Percentiles rank a stretch among this genome's conserved stretches.
These are phyloP conservation scores for Penicillium thymicola DNA, from an alignment of 2,329 filamentous ascomycete species.

Conservation along the genomic window DNA sequence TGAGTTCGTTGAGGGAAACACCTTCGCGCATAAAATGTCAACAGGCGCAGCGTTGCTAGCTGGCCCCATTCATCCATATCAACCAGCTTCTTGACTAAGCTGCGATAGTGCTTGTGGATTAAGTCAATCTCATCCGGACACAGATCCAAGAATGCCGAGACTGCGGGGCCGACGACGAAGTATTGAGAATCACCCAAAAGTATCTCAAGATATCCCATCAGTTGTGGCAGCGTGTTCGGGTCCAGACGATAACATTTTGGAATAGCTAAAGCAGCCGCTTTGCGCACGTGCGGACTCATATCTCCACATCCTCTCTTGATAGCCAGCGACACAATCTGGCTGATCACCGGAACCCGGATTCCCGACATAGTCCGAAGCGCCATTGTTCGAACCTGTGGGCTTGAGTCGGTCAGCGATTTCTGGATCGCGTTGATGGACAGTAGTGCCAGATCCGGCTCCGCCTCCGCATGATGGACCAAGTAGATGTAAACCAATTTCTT, in stretches of 20 bases:
- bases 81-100: constrained; percentile 81
- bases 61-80: constrained; percentile 99
- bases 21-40: constrained; percentile 78
- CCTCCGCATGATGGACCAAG: constrained; percentile 91
- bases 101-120: constrained; percentile 84
- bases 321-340: constrained; percentile 90
- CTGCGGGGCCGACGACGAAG: constrained; percentile 91
- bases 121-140: constrained; percentile 85
- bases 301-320: constrained; percentile 92
- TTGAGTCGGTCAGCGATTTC: constrained; percentile 90
- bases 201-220: constrained; percentile 74
- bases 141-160: constrained; percentile 82
- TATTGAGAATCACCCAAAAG: constrained; percentile 90
- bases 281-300: constrained; percentile 91
- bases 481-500: constrained; percentile 99
- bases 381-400: constrained; percentile 84
- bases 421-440: constrained; percentile 99
- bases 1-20: constrained; percentile 75
- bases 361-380: constrained; percentile 96
- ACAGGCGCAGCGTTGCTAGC: constrained; percentile 73
- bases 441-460: constrained; percentile 90
- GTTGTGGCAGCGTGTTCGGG: constrained; percentile 75
- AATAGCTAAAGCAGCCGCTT: constrained; percentile 87
- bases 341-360: constrained; percentile 95
- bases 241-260: constrained; percentile 95